A percentile compares a stretch with the other conserved stretches of the same genome.
Evolutionary conservation across 2,329 filamentous ascomycete genomes (phyloP).

Genomic region (Stemphylium lycopersici): DNA sequence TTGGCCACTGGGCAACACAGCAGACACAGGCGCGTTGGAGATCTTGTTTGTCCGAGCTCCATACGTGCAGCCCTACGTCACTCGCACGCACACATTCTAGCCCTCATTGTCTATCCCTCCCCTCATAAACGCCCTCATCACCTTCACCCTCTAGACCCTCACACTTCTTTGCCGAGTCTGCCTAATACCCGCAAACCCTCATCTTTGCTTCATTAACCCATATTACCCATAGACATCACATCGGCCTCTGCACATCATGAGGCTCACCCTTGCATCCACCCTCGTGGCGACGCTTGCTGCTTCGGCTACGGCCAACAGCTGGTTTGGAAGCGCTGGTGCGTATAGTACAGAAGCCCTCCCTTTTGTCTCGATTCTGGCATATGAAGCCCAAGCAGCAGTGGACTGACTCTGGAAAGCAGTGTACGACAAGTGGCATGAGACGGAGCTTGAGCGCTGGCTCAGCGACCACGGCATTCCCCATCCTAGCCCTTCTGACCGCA

Average conservation of each 20-base stretch:
- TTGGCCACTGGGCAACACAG: slow-evolving; percentile 23
- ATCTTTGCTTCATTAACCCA: slow-evolving; percentile 28
- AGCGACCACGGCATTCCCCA: slow-evolving; percentile 90
- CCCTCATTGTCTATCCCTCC: slow-evolving; percentile 33
- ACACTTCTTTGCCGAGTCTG: slow-evolving; percentile 14
- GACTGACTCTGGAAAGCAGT: slow-evolving; percentile 59
- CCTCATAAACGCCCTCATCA: slow-evolving; percentile 32
- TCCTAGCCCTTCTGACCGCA: slow-evolving; percentile 87
- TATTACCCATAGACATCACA: slow-evolving; percentile 18
- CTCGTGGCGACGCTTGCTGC: slow-evolving; percentile 75
- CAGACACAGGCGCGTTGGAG: slow-evolving; percentile 24
- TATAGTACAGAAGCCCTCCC: slow-evolving; percentile 29
- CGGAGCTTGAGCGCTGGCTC: slow-evolving; percentile 95
- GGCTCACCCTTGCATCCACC: slow-evolving; percentile 70
- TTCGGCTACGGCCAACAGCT: slow-evolving; percentile 75
- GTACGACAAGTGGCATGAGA: slow-evolving; percentile 99
- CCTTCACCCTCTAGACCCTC: slow-evolving; percentile 17
- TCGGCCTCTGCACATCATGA: slow-evolving; percentile 65
- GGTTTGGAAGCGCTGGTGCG: slow-evolving; percentile 87
- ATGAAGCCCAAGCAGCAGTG: slow-evolving; percentile 6
- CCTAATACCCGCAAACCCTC: slow-evolving; percentile 6
- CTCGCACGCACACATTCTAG: slow-evolving; percentile 19
- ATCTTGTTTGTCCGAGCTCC: slow-evolving; percentile 26
- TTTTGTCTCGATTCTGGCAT: background rate
- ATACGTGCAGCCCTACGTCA: slow-evolving; percentile 42